These are phyloP conservation scores for Galeopsis tetrahit DNA, from an alignment of 257 asterid species.

Conservation along the genomic window DNA sequence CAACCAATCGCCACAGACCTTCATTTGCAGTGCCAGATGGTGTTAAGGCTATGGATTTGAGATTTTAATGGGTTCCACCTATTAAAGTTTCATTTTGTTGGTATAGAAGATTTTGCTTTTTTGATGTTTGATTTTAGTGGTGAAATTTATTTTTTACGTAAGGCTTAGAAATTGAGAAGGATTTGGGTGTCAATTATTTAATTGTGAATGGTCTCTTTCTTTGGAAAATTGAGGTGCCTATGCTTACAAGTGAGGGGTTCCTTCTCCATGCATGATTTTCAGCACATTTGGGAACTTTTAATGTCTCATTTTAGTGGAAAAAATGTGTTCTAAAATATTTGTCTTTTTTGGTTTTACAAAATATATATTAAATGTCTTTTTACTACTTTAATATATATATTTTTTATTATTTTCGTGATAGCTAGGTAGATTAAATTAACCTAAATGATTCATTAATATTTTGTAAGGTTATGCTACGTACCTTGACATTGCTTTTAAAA, in stretches of 20 bases:
- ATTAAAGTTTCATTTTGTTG: slow-evolving; percentile 29
- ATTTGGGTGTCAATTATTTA: neutral
- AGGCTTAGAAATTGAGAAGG: neutral
- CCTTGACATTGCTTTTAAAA: no score
- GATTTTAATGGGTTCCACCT: slow-evolving; percentile 10
- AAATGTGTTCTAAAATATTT: no score
- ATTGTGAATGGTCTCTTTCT: neutral
- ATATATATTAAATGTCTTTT: no score
- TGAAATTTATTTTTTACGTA: neutral
- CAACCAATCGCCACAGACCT: neutral
- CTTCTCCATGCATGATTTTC: neutral
- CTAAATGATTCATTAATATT: no score
- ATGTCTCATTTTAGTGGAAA: no score
- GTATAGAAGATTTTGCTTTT: slow-evolving; percentile 36
- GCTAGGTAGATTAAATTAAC: no score
- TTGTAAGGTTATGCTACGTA: no score
- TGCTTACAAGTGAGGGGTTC: no score
- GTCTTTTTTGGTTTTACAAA: no score
- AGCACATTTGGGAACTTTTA: no score
- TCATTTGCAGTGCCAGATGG: neutral
- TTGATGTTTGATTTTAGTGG: neutral
- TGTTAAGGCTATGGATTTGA: neutral
- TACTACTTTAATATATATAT: no score
- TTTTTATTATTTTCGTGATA: no score
- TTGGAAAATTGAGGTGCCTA: neutral